Conservation (phyloP, 1,284 basidiomycete genomes). For the Cutaneotrichosporon cavernicola region DNA sequence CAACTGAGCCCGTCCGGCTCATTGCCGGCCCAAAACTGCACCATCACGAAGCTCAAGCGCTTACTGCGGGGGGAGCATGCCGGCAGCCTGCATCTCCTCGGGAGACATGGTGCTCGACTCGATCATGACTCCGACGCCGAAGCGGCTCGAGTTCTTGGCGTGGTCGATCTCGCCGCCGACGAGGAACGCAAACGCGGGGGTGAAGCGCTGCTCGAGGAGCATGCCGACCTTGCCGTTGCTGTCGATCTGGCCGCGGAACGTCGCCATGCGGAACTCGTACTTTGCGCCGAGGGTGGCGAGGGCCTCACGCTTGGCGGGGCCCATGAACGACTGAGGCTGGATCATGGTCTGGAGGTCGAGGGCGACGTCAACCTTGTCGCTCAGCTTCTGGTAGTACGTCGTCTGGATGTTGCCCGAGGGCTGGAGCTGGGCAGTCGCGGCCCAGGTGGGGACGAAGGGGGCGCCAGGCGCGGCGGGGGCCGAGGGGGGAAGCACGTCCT, state of each 20-base stretch:
- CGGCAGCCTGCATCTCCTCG: constrained; percentile 53
- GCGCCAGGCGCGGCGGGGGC: constrained; percentile 31
- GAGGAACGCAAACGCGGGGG: constrained; percentile 90
- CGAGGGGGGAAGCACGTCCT: constrained; percentile 29
- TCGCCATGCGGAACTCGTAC: constrained; percentile 92
- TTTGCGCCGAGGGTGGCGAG: constrained; percentile 90
- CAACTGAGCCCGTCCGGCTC: background rate
- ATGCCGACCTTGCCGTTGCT: constrained; percentile 92
- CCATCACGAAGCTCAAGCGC: background rate
- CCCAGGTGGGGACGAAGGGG: constrained; percentile 66
- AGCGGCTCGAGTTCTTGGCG: constrained; percentile 92
- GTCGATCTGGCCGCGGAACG: constrained; percentile 89
- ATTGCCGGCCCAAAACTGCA: background rate
- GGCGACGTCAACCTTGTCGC: constrained; percentile 97
- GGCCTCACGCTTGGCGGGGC: constrained; percentile 75
- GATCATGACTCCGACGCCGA: constrained; percentile 95
- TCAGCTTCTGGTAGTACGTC: constrained; percentile 95
- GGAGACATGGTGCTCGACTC: constrained; percentile 59
- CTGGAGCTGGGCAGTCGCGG: constrained; percentile 89
- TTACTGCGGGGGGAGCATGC: constrained; percentile 45
- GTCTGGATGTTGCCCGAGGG: constrained; percentile 80
- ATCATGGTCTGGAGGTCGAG: constrained; percentile 86
- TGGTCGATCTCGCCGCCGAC: constrained; percentile 98
- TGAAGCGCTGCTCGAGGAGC: constrained; percentile 91
- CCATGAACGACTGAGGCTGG: constrained; percentile 59